Evolutionary conservation across 129 eudicot species (phyloP).

Genomic region (Flaveria robusta): DNA sequence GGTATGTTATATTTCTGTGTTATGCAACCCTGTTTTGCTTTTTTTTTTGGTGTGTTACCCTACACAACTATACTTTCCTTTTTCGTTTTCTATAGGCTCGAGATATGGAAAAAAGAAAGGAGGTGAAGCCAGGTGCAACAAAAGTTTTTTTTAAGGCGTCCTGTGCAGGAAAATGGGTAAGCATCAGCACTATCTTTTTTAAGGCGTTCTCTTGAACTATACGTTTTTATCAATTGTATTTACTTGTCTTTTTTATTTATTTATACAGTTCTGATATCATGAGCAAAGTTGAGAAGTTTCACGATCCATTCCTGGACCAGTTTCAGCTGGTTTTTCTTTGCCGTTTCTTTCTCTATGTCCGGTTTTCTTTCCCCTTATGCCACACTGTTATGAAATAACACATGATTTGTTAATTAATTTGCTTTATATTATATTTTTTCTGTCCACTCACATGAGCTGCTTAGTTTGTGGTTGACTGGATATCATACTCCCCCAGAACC

Average conservation of each 20-base stretch:
- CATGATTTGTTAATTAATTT: neutral
- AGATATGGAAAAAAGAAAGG: slow-evolving; percentile 93
- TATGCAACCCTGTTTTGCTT: too few relatives aligned
- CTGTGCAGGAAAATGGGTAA: slow-evolving; percentile 94
- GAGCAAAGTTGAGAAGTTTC: slow-evolving; percentile 94
- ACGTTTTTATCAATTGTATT: too few relatives aligned
- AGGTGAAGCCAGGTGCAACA: slow-evolving; percentile 92
- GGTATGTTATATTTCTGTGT: slow-evolving; percentile 35
- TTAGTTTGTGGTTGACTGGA: slow-evolving; percentile 49
- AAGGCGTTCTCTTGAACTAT: too few relatives aligned
- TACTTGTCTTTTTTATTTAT: neutral
- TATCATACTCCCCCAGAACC: slow-evolving; percentile 59
- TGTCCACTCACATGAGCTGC: neutral
- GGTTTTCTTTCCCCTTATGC: neutral
- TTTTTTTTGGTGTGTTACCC: too few relatives aligned
- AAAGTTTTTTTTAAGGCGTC: slow-evolving; percentile 85
- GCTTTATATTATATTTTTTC: neutral
- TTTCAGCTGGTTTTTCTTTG: slow-evolving; percentile 46
- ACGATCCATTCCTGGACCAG: slow-evolving; percentile 62
- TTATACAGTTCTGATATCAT: slow-evolving; percentile 60
- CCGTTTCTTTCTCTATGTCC: neutral
- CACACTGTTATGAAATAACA: neutral
- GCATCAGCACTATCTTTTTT: neutral
- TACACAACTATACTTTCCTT: neutral
- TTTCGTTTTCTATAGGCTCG: slow-evolving; percentile 63